Conservation (phyloP, 495 filamentous ascomycete genomes). For the Penicillium bovifimosum region DNA sequence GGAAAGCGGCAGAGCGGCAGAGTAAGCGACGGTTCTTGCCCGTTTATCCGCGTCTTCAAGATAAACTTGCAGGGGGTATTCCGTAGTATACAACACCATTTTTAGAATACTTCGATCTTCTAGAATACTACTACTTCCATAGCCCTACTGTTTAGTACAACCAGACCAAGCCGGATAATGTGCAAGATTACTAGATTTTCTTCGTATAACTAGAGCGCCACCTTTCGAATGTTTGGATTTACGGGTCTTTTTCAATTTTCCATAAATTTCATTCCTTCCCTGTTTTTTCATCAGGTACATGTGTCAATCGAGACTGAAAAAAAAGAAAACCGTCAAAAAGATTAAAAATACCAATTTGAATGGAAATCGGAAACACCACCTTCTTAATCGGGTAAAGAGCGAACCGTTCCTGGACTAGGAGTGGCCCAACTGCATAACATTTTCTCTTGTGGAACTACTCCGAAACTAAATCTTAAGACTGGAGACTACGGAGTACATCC, state of each 20-base stretch:
- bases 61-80: neutral
- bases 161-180: too few relatives aligned
- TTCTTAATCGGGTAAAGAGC: conserved; percentile 22
- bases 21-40: neutral
- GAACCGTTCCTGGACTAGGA: conserved; percentile 3
- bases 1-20: neutral
- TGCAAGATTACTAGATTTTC: too few relatives aligned
- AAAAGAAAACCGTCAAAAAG: neutral
- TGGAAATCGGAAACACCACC: conserved; percentile 13
- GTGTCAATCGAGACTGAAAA: neutral
- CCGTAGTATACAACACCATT: neutral
- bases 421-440: conserved; percentile 20
- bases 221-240: too few relatives aligned
- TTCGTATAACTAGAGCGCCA: too few relatives aligned
- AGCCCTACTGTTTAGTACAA: too few relatives aligned
- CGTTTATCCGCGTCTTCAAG: neutral
- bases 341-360: neutral
- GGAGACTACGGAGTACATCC: too few relatives aligned
- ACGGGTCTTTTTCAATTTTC: too few relatives aligned
- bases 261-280: too few relatives aligned
- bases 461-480: too few relatives aligned
- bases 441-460: neutral
- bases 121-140: too few relatives aligned
- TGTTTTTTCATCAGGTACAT: too few relatives aligned
- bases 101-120: too few relatives aligned